A percentile compares a stretch with the other conserved stretches of the same genome.
phyloP scores from a whole-genome alignment of 805 yeast species.

The Priceomyces medius region DNA sequence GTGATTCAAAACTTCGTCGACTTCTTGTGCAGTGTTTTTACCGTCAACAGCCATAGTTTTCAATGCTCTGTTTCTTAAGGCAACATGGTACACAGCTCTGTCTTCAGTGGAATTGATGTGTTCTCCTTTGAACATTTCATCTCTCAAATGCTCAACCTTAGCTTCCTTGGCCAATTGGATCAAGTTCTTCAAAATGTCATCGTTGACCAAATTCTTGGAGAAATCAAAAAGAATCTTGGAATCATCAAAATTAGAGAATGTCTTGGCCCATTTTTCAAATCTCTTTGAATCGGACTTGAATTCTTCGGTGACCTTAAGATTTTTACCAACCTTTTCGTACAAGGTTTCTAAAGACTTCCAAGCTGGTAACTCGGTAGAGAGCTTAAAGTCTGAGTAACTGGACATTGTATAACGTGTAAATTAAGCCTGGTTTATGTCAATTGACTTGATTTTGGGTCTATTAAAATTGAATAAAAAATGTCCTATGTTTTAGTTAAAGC shows the following conservation, averaged over 20 bases:
- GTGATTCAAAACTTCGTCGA: slow-evolving; percentile 86
- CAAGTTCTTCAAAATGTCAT: slow-evolving; percentile 68
- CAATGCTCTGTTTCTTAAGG: slow-evolving; percentile 88
- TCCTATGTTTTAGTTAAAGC: too few relatives aligned
- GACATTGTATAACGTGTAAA: not conserved
- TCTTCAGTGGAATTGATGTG: slow-evolving; percentile 95
- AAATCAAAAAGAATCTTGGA: slow-evolving; percentile 90
- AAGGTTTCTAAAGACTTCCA: slow-evolving; percentile 76
- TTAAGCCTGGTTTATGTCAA: too few relatives aligned
- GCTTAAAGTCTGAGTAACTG: slow-evolving; percentile 40
- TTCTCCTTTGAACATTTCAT: slow-evolving; percentile 87
- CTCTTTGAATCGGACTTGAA: slow-evolving; percentile 74
- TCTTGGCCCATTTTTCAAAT: slow-evolving; percentile 71
- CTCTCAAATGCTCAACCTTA: slow-evolving; percentile 80
- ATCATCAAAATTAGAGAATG: slow-evolving; percentile 81
- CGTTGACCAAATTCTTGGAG: slow-evolving; percentile 91
- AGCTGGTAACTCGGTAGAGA: slow-evolving; percentile 73
- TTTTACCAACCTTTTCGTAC: slow-evolving; percentile 69
- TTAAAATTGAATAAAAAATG: too few relatives aligned
- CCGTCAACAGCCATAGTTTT: slow-evolving; percentile 89
- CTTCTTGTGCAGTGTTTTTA: slow-evolving; percentile 84
- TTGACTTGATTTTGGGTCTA: too few relatives aligned
- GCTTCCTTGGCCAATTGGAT: slow-evolving; percentile 86
- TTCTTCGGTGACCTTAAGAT: slow-evolving; percentile 72
- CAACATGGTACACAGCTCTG: slow-evolving; percentile 96